A percentile compares a stretch with the other conserved stretches of the same genome.
These are phyloP conservation scores for Neospora caninum DNA, from an alignment of 169 alveolate genomes.

Conservation along the genomic window DNA sequence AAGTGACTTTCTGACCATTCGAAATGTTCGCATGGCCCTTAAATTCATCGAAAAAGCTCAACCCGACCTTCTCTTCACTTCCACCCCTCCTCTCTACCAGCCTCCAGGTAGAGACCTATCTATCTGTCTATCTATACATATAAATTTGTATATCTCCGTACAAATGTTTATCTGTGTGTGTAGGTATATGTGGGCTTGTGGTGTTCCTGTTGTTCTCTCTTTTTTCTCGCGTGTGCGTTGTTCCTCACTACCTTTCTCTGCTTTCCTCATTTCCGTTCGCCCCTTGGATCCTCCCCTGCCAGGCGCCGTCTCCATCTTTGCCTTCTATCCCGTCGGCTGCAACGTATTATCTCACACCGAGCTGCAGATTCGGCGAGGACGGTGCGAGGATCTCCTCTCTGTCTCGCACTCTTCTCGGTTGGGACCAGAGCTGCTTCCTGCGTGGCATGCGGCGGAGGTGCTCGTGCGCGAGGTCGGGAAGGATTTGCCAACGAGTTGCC, in stretches of 20 bases:
- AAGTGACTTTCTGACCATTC: background rate
- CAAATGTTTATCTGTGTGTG: too few species aligned
- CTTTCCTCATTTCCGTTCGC: background rate
- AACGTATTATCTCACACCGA: background rate
- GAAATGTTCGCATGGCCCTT: slow-evolving; percentile 27
- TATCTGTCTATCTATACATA: too few species aligned
- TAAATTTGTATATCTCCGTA: too few species aligned
- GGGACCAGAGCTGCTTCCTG: background rate
- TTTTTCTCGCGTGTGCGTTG: background rate
- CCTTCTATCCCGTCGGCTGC: slow-evolving; percentile 34
- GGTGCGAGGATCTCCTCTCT: background rate
- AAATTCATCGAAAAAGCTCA: slow-evolving; percentile 2
- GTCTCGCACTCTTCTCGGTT: background rate
- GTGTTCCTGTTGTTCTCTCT: too few species aligned
- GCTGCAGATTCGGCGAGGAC: slow-evolving; percentile 30
- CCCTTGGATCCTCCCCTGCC: background rate
- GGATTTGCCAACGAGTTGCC: background rate
- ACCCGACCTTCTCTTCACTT: slow-evolving; percentile 16
- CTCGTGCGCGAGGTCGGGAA: background rate
- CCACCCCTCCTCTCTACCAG: slow-evolving; percentile 24
- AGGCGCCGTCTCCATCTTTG: slow-evolving; percentile 39
- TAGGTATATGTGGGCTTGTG: too few species aligned
- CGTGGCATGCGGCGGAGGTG: slow-evolving; percentile 9
- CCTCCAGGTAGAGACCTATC: slow-evolving; percentile 6
- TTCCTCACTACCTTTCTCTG: background rate